Evolutionary conservation across 257 asterid genomes (phyloP).

Genomic region (Buddleja alternifolia): DNA sequence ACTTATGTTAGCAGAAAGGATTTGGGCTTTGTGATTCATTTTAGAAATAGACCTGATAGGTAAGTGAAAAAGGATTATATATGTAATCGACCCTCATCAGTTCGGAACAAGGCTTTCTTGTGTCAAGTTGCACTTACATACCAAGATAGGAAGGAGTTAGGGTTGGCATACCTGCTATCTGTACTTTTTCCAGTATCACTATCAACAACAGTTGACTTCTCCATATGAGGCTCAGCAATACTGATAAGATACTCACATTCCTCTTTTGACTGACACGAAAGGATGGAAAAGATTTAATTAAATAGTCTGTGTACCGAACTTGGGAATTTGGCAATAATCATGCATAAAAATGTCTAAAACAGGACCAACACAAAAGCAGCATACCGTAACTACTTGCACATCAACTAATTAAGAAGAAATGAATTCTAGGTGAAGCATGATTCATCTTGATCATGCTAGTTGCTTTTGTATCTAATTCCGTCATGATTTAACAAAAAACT

Average conservation of each 20-base stretch:
- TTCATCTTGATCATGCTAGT: constrained; percentile 14
- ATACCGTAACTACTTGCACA: background rate
- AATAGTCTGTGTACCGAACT: constrained; percentile 13
- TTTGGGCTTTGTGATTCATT: constrained; percentile 11
- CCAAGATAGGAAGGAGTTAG: constrained; percentile 8
- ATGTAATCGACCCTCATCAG: constrained; percentile 11
- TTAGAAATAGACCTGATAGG: constrained; percentile 11
- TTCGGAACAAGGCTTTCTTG: background rate
- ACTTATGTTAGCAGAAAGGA: constrained; percentile 15
- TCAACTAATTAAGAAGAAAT: constrained; percentile 4
- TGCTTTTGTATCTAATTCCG: background rate
- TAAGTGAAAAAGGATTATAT: constrained; percentile 5
- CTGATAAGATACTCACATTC: constrained; percentile 93
- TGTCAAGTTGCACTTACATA: constrained; percentile 11
- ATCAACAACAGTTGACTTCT: constrained; percentile 90
- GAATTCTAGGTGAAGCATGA: constrained; percentile 1
- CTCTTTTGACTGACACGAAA: constrained; percentile 70
- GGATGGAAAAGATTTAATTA: constrained; percentile 17
- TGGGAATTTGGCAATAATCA: constrained; percentile 21
- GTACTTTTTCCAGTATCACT: constrained; percentile 81
- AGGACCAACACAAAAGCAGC: background rate
- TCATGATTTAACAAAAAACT: constrained; percentile 1
- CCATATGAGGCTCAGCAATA: constrained; percentile 88
- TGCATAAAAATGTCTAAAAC: constrained; percentile 4
- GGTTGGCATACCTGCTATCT: constrained; percentile 79